Base-by-base conservation (phyloP, 2,329 filamentous ascomycete genomes). In the Trichoderma guizhouense region DNA sequence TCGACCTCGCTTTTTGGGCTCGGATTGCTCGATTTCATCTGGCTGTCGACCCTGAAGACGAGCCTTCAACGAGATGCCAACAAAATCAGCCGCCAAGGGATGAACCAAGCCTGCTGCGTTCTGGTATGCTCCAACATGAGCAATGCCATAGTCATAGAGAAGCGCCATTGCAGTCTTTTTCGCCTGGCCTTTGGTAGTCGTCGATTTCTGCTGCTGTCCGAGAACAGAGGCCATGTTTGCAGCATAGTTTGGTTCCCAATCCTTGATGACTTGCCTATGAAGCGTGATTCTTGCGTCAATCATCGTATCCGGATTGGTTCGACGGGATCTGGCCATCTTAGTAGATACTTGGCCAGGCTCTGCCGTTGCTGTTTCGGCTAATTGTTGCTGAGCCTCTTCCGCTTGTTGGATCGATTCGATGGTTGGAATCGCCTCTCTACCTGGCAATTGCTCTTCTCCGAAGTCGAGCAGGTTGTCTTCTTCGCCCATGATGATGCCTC, bases 171-270 rank as follows among this genome's bases (percentile, higher is more conserved):
- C 82, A 55, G 80, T 81, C 69, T 79, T 81, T 72, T 78, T 84
- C n/a, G 85, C 82, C 74, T 84, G 82, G 3, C 78, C 75, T 12
- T 72, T 61, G 0, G 80, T 80, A 39, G 77, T 76, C 8, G 71
- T 71, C 36, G 64, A 43, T 36, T 30, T 57, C 8, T 75, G 74
- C 4, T 57, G 76, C 69, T 71, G 73, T 67, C 80, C 80, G 69
- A 73, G 77, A 51, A 73, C 74, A 21, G 75, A 78, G 32, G 80
- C 75, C 88, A 93, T 94, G 74, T 90, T 91, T 12, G 79, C 73
- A 8, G 83, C 72, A 71, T 88, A 88, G 53, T 84, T 76, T 1
- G 74, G 70, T 66, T 79, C 77, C 86, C 85, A 87, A 6, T 73
- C 69, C 69, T 79, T 81, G 62, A 86, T 77, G 66, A 82, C 79